phyloP scores from a whole-genome alignment of 1,284 basidiomycete species.

The Cryptococcus hybrid region DNA sequence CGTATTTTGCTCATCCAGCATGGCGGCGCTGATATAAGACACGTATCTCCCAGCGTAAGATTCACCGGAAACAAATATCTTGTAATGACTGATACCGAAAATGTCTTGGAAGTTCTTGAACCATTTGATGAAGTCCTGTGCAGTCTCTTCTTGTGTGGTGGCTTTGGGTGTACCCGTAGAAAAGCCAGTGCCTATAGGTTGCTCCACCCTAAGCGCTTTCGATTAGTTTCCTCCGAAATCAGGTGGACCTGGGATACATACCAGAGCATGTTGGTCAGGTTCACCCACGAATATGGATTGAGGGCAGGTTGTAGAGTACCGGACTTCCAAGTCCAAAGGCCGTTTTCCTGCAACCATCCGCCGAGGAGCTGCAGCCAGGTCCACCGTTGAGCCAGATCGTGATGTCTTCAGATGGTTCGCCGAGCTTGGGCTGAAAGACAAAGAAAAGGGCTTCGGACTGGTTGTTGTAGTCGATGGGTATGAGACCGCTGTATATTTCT shows the following conservation, averaged over 20 bases:
- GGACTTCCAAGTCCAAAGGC: constrained; percentile 67
- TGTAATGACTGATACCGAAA: constrained; percentile 22
- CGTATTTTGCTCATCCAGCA: constrained; percentile 24
- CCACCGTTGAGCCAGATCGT: constrained; percentile 29
- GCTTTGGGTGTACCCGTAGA: constrained; percentile 69
- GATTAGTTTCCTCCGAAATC: background rate
- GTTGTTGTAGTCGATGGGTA: constrained; percentile 19
- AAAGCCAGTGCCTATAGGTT: constrained; percentile 79
- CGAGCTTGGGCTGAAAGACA: constrained; percentile 20
- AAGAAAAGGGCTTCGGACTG: constrained; percentile 16
- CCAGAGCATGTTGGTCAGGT: constrained; percentile 54
- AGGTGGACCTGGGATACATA: background rate
- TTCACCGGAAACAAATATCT: constrained; percentile 37
- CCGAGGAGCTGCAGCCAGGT: constrained; percentile 66
- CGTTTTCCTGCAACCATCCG: constrained; percentile 77
- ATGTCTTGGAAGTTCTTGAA: constrained; percentile 21
- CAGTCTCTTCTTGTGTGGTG: constrained; percentile 44
- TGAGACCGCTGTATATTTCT: constrained; percentile 26
- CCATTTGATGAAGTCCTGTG: constrained; percentile 33
- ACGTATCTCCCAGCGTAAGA: constrained; percentile 50
- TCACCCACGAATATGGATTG: constrained; percentile 77
- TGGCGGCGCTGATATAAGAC: constrained; percentile 46
- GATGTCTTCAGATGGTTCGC: constrained; percentile 28
- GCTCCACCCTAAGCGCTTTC: constrained; percentile 51
- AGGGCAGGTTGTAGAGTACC: constrained; percentile 64